Evolutionary conservation across 345 rosid species (phyloP), one percentile per base, ranked within the genome.

Genomic region (Theobroma cacao): DNA sequence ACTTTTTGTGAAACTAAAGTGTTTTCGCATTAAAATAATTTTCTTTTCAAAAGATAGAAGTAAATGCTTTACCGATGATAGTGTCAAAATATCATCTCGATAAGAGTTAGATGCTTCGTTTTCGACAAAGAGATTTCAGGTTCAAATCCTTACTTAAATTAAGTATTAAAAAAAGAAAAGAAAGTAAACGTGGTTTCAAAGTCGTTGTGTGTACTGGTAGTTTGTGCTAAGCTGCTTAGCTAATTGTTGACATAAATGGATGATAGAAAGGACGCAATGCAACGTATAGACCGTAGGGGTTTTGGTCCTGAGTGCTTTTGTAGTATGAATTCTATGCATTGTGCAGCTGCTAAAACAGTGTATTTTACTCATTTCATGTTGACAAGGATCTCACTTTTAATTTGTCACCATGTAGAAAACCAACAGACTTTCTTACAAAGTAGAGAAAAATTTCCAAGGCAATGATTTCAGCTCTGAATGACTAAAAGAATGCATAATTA

Each of bases 381-480:
- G 74, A 69, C 28, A 4, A 31, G 26, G 43, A 11, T 52, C 33
- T 65, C 12, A 38, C 55, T 47, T 62, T 82, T 52, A 10, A 58
- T 80, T 72, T 77, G 60, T 79, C 70, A 8, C 43, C 5, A 53
- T 34, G 17, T 26, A 74, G 62, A 63, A 50, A 63, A 61, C 41
- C 75, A 22, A 1, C 8, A 20, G 7, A 43, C 48, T 55, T 74
- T 78, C 47, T 71, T 48, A 22, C 55, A 74, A 30, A 38, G 74
- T 72, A 48, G 47, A 75, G 26, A 18, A 79, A 43, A 71, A 38
- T 58, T 80, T 83, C 81, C 7, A 75, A 12, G 26, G 74, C 80
- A 75, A 86, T 86, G 73, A 80, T 86, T 81, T 81, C 82, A 62
- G 80, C 50, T 69, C 67, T 48, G 80, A 68, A 76, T 36, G 56